These are phyloP conservation scores for Rhodotorula sp. DNA, from an alignment of 1,284 basidiomycete genomes.

Conservation along the genomic window DNA sequence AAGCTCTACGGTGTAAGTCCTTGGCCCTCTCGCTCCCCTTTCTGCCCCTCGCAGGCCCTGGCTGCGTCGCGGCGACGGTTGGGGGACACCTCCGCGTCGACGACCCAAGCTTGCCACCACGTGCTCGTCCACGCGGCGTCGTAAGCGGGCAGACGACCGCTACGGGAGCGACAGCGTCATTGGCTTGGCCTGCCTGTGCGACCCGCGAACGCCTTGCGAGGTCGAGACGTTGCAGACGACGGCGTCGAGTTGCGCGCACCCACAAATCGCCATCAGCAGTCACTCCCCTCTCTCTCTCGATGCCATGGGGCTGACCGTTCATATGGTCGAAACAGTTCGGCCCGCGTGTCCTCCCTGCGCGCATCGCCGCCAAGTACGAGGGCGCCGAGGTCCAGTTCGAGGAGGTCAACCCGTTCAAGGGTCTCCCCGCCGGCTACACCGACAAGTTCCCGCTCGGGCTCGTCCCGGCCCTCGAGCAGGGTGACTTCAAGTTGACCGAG, in stretches of 20 bases:
- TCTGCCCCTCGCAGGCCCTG: too few species aligned
- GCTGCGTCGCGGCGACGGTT: too few species aligned
- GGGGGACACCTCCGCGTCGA: too few species aligned
- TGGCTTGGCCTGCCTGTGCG: too few species aligned
- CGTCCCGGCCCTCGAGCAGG: constrained; percentile 79
- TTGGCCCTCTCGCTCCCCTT: neutral
- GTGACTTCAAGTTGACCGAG: constrained; percentile 74
- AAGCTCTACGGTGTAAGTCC: constrained; percentile 27
- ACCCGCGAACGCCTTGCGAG: too few species aligned
- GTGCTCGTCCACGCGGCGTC: too few species aligned
- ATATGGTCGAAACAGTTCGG: constrained; percentile 5
- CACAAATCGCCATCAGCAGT: neutral
- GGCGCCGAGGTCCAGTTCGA: constrained; percentile 69
- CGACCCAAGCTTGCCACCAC: too few species aligned
- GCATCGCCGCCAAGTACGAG: constrained; percentile 67
- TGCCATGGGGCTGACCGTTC: neutral
- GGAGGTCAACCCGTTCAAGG: constrained; percentile 72
- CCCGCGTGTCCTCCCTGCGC: constrained; percentile 53
- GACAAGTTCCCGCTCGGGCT: constrained; percentile 40
- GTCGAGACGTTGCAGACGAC: too few species aligned
- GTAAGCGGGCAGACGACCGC: too few species aligned
- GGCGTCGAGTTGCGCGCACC: too few species aligned
- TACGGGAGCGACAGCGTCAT: too few species aligned
- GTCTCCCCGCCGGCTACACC: constrained; percentile 33
- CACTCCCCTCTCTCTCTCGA: too few species aligned